phyloP scores from a whole-genome alignment of 1,284 basidiomycete genomes.

The Trametes sp. region DNA sequence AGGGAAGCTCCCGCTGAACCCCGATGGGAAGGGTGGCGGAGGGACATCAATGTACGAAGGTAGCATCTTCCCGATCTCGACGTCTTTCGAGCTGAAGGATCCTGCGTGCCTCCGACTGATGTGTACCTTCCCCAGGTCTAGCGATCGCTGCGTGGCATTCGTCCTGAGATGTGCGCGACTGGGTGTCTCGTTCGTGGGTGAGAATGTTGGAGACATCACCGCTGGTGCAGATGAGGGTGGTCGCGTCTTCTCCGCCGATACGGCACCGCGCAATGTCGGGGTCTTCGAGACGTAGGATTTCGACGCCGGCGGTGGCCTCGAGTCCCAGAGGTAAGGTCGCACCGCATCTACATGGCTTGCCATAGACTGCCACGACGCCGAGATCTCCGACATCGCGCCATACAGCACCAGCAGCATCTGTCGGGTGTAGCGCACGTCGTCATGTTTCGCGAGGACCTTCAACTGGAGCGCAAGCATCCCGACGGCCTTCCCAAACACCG shows the following conservation, averaged over 20 bases:
- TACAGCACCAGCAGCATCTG: slow-evolving; percentile 91
- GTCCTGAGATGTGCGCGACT: slow-evolving; percentile 34
- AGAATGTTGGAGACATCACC: slow-evolving; percentile 32
- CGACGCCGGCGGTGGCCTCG: slow-evolving; percentile 44
- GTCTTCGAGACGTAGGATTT: slow-evolving; percentile 37
- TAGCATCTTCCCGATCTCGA: slow-evolving; percentile 85
- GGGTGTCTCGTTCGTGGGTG: slow-evolving; percentile 32
- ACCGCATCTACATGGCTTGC: slow-evolving; percentile 78
- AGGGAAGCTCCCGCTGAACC: slow-evolving; percentile 27
- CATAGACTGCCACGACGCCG: slow-evolving; percentile 86
- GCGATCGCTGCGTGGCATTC: slow-evolving; percentile 31
- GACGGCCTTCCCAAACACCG: slow-evolving; percentile 88
- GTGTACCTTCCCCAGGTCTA: slow-evolving; percentile 42
- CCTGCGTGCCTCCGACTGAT: slow-evolving; percentile 87
- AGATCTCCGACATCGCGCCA: slow-evolving; percentile 90
- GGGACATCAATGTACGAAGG: slow-evolving; percentile 64
- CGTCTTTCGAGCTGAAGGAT: slow-evolving; percentile 91
- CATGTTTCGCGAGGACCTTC: slow-evolving; percentile 75
- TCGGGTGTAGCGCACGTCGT: slow-evolving; percentile 89
- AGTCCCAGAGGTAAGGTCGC: slow-evolving; percentile 65
- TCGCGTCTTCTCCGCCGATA: slow-evolving; percentile 24
- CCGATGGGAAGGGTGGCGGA: slow-evolving; percentile 21
- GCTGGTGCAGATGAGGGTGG: slow-evolving; percentile 40
- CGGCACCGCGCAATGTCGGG: slow-evolving; percentile 28
- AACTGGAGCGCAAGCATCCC: slow-evolving; percentile 86